phyloP scores from a whole-genome alignment of 1,284 basidiomycete genomes.

The Exobasidium rhododendri region DNA sequence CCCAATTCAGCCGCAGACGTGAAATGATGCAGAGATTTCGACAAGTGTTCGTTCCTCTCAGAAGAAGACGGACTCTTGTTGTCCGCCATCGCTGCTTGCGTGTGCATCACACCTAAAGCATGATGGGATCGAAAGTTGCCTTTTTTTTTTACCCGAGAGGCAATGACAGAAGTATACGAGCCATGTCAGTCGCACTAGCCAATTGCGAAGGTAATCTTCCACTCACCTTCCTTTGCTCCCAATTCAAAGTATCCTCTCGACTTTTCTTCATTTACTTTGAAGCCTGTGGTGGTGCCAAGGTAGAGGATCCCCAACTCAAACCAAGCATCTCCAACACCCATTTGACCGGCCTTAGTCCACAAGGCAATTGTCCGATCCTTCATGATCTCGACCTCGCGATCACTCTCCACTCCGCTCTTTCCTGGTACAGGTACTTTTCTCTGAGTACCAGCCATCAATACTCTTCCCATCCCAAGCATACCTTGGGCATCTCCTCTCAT shows the following conservation, averaged over 20 bases:
- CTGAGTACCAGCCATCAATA: constrained; percentile 13
- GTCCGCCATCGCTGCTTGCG: constrained; percentile 8
- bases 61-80: constrained; percentile 6
- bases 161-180: too few species aligned
- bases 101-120: constrained; percentile 16
- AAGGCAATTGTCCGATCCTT: constrained; percentile 12
- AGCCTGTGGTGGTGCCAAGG: neutral
- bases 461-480: constrained; percentile 17
- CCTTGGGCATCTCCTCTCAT: constrained; percentile 17
- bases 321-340: constrained; percentile 18
- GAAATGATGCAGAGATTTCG: constrained; percentile 15
- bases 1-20: constrained; percentile 10
- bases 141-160: neutral
- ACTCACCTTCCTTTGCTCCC: constrained; percentile 1
- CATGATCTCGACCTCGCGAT: constrained; percentile 9
- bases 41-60: constrained; percentile 9
- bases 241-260: constrained; percentile 2
- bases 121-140: constrained; percentile 19
- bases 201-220: too few species aligned
- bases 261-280: constrained; percentile 1
- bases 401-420: constrained; percentile 8
- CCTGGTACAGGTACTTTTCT: neutral
- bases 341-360: constrained; percentile 14
- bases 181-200: too few species aligned
- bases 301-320: constrained; percentile 18